Evolutionary conservation across 1,139 yeast genomes (phyloP).

Genomic region (Wickerhamiella infanticola): DNA sequence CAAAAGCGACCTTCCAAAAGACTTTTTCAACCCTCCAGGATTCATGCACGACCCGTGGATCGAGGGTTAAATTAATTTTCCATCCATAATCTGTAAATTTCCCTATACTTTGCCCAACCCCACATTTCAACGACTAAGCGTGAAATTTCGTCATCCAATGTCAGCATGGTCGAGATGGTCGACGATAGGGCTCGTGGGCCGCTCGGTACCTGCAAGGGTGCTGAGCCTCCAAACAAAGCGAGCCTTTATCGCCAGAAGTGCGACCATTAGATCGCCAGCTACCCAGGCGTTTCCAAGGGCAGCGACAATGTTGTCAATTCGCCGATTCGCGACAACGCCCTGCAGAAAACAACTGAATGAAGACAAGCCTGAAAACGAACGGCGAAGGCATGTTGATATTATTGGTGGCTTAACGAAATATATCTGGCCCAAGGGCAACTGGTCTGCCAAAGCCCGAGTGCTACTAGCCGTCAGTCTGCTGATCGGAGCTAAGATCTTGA

Average conservation of each 20-base stretch:
- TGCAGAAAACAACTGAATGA: not conserved
- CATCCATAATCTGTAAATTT: too few species aligned
- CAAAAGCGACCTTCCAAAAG: slow-evolving; percentile 2
- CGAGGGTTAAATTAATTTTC: not conserved
- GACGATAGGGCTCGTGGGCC: too few species aligned
- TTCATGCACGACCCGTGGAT: slow-evolving; percentile 4
- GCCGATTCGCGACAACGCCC: not conserved
- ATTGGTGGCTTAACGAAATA: slow-evolving; percentile 39
- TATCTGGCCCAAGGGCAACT: slow-evolving; percentile 74
- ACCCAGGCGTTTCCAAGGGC: too few species aligned
- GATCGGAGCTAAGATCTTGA: slow-evolving; percentile 65
- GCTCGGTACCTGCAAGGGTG: too few species aligned
- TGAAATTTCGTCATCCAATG: too few species aligned
- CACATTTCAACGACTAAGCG: too few species aligned
- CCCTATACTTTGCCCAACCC: too few species aligned
- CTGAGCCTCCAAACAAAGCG: too few species aligned
- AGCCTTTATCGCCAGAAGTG: too few species aligned
- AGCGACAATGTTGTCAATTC: not conserved
- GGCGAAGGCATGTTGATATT: slow-evolving; percentile 12
- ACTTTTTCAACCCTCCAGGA: slow-evolving; percentile 13
- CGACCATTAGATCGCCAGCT: too few species aligned
- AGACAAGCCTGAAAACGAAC: slow-evolving; percentile 3
- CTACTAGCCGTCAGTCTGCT: slow-evolving; percentile 55
- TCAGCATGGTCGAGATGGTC: too few species aligned
- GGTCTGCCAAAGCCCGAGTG: slow-evolving; percentile 60